Percentiles rank a stretch among this genome's conserved stretches.
phyloP scores from a whole-genome alignment of 805 yeast species.

The Pichia paraexigua region DNA sequence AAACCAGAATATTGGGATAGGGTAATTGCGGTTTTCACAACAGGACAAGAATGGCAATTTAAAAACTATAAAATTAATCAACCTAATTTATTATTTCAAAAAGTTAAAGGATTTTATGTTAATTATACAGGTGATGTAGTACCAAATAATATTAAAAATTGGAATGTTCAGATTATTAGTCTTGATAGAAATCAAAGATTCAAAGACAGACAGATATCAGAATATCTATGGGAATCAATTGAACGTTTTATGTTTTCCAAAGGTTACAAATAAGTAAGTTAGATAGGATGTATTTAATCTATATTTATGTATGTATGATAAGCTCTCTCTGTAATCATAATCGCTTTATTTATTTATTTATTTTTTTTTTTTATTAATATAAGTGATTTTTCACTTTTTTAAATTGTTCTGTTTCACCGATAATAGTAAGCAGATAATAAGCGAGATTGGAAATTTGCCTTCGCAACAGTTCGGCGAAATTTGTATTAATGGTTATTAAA shows the following conservation, averaged over 20 bases:
- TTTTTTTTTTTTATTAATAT: too few species aligned
- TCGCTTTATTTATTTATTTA: too few species aligned
- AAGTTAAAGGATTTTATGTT: slow-evolving; percentile 74
- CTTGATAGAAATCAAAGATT: slow-evolving; percentile 80
- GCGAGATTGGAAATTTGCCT: too few species aligned
- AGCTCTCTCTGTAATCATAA: too few species aligned
- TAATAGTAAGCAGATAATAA: too few species aligned
- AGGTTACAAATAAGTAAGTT: slow-evolving; percentile 41
- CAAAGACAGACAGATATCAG: slow-evolving; percentile 81
- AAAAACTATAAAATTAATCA: slow-evolving; percentile 74
- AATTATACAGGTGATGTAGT: slow-evolving; percentile 70
- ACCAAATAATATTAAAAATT: slow-evolving; percentile 66
- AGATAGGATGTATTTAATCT: too few species aligned
- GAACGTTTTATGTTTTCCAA: slow-evolving; percentile 64
- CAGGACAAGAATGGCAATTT: slow-evolving; percentile 98
- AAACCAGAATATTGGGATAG: slow-evolving; percentile 98
- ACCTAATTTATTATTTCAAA: slow-evolving; percentile 75
- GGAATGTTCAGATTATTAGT: slow-evolving; percentile 80
- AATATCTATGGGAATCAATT: slow-evolving; percentile 74
- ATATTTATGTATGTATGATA: too few species aligned
- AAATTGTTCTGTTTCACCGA: too few species aligned
- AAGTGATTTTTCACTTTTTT: too few species aligned
- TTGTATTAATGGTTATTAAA: neutral
- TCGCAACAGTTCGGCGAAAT: too few species aligned
- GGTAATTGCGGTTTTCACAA: slow-evolving; percentile 89